Evolutionary conservation across 495 filamentous ascomycete genomes (phyloP), one percentile per base, ranked within the genome.

Genomic region (Penicillium malachiteum): DNA sequence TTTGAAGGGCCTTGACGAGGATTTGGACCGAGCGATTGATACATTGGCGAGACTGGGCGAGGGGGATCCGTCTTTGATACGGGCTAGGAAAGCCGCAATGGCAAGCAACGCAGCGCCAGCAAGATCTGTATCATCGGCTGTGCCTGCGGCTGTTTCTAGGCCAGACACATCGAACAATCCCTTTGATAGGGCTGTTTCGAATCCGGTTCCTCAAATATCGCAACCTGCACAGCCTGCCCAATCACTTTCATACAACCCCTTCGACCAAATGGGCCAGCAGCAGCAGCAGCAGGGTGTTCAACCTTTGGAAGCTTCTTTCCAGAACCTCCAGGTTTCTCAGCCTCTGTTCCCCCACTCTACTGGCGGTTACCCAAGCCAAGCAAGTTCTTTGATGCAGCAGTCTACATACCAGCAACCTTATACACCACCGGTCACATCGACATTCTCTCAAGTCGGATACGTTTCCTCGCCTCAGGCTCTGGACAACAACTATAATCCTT

Each of bases 301-400:
- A 55, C 77, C 82, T 26, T 60, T 91, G 17, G 84, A 87, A 53
- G 77, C 82, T 51, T 84, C 89, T 5, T 86, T 93, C 64, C 87
- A 90, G 67, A 83, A 81, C 54, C 75, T 93, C 63, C 82, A 86
- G n/a, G 71, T 93, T 14, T 81, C 85, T 2, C 82, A 82, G 58
- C 84, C 87, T 13, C 76, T 96, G 32, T 94, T 93, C 65, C 90
- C 91, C 0, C 84, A 96, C 70, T 86, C 87, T 18, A 95, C 91
- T 7, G 92, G 92, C 8, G 91, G 91, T 33, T 79, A 88, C 60
- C 80, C 83, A 16, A 76, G 73, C 37, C 77, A 81, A 32, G 83
- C 84, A 40, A 75, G 76, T 21, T 73, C 67, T 44, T 26, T 26
- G 21, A 63, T 69, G 53, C 66, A 69, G 18, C 80, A 82, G 54